Evolutionary conservation across 1,139 yeast species (phyloP).

Genomic region (Suhomyces maxii): DNA sequence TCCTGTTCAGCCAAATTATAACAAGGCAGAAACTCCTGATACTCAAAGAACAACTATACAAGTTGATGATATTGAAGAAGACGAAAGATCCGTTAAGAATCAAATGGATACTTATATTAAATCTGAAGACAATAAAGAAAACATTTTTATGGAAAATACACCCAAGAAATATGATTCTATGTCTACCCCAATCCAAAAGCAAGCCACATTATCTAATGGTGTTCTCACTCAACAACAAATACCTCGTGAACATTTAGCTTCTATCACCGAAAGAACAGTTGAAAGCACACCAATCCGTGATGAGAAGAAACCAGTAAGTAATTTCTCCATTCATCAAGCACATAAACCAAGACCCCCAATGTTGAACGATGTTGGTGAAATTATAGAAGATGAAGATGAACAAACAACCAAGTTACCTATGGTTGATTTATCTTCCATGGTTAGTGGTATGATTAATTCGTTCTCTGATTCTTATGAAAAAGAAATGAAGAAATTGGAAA

Average conservation of each 20-base stretch:
- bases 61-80: constrained; percentile 40
- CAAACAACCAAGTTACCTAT: constrained; percentile 23
- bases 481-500: constrained; percentile 24
- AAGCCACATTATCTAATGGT: constrained; percentile 11
- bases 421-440: constrained; percentile 38
- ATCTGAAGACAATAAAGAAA: constrained; percentile 44
- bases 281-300: constrained; percentile 32
- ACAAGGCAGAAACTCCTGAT: constrained; percentile 43
- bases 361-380: constrained; percentile 32
- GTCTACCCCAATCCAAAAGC: constrained; percentile 32
- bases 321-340: constrained; percentile 13
- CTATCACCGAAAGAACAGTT: constrained; percentile 37
- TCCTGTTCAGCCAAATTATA: constrained; percentile 35
- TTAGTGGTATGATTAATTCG: constrained; percentile 44
- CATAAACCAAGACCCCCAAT: constrained; percentile 39
- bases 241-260: constrained; percentile 31
- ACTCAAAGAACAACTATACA: constrained; percentile 49
- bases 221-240: constrained; percentile 2
- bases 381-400: constrained; percentile 16
- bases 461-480: constrained; percentile 42
- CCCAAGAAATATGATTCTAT: constrained; percentile 23
- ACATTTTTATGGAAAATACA: constrained; percentile 35
- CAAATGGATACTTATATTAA: constrained; percentile 33
- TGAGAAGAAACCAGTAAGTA: constrained; percentile 12
- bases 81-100: constrained; percentile 32